Base-by-base conservation (phyloP, 1,139 yeast species). In the Yamadazyma triangularis region DNA sequence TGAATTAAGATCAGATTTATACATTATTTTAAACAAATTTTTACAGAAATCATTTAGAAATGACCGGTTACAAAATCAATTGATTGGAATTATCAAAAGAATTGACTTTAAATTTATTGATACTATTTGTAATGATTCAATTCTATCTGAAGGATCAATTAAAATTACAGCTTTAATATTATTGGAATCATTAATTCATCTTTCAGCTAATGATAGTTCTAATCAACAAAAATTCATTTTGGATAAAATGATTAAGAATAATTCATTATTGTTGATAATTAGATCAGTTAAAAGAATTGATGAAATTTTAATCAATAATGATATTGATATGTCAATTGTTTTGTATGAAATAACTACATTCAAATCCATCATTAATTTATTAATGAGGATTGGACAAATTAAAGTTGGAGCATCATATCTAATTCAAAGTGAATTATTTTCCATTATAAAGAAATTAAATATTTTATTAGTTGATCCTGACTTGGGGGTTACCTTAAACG, bases 401-500 rank as follows among this genome's bases (percentile, higher is more conserved):
- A 73, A 86, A 40, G 51, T 55, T 6, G 97, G 98, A 2, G 87
- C 96, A 0, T 73, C 77, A 34, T 81, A 80, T 36, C 60, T 89
- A 35, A 60, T 87, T 18, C 89, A 86, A 48, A 73, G 83, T 49
- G 94, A 84, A 32, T 55, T 82, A 8, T 81, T 87, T 52, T 69
- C 77, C 19, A 66, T 77, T 1, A 65, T 88, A 34, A 72, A 67
- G 37, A 65, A 73, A 18, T 75, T 84, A 28, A 60, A 62, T 21
- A 73, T 86, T 44, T 59, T 87, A 31, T 54, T 65, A 26, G 66
- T 81, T 28, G 96, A 88, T 51, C 91, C 94, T 0, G 96, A 87
- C 49, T 62, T 86, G 28, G 95, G 94, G 0, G 56, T 84, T 30
- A 75, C 70, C 30, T 51, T 66, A 32, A 49, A 45, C 18, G 48